phyloP scores from a whole-genome alignment of 441 rosid genomes.

The Geranium incanum region DNA sequence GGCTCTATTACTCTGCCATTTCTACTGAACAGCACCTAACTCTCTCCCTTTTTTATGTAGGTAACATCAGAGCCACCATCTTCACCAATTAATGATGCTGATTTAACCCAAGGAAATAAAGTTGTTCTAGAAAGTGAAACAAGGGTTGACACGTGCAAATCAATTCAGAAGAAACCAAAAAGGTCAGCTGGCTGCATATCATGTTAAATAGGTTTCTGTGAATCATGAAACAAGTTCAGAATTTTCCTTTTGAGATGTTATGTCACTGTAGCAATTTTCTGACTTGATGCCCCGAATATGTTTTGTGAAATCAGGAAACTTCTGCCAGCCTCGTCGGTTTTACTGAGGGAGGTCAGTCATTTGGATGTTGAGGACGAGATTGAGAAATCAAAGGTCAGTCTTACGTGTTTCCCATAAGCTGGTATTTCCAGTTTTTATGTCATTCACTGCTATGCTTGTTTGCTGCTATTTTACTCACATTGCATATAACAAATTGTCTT shows the following conservation, averaged over 20 bases:
- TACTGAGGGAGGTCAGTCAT: constrained; percentile 53
- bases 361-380: constrained; percentile 49
- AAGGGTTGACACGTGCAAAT: constrained; percentile 29
- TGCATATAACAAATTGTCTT: not conserved
- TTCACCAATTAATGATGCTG: constrained; percentile 19
- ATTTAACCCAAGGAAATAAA: constrained; percentile 17
- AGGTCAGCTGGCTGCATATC: constrained; percentile 34
- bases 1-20: not conserved
- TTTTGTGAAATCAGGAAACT: constrained; percentile 60
- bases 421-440: not conserved
- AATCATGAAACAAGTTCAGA: not conserved
- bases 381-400: constrained; percentile 52
- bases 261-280: not conserved
- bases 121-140: constrained; percentile 23
- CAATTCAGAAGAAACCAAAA: constrained; percentile 50
- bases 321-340: constrained; percentile 58
- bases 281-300: constrained; percentile 6
- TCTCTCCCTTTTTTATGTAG: constrained; percentile 17
- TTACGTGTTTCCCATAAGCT: not conserved
- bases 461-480: not conserved
- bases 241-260: not conserved
- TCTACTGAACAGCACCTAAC: not conserved
- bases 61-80: constrained; percentile 21
- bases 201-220: constrained; percentile 1
- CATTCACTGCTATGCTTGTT: not conserved